These are phyloP conservation scores for Symbiodinium pilosum DNA, from an alignment of 73 alveolate species.

Conservation along the genomic window DNA sequence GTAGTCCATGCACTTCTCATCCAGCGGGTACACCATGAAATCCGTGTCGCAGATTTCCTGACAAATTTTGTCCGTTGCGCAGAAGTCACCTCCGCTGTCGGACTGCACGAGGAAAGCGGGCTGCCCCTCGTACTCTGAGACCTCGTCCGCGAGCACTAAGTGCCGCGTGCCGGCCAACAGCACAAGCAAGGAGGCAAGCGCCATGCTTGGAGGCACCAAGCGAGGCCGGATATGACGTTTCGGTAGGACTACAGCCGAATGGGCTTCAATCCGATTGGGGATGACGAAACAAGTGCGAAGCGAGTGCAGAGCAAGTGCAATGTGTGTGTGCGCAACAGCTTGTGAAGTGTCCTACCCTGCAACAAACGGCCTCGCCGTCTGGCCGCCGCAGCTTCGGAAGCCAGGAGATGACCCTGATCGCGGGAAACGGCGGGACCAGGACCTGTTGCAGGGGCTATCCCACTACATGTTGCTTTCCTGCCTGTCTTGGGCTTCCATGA, in stretches of 20 bases:
- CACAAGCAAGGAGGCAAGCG: not conserved
- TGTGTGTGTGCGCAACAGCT: no score
- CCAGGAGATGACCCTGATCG: constrained; percentile 89
- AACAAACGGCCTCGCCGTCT: constrained; percentile 90
- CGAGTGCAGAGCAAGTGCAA: no score
- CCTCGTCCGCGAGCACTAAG: not conserved
- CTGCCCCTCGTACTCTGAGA: not conserved
- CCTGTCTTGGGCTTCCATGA: no score
- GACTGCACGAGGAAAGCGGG: not conserved
- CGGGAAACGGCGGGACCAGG: constrained; percentile 84
- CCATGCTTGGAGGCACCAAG: constrained; percentile 3
- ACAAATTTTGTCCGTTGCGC: not conserved
- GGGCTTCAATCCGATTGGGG: no score
- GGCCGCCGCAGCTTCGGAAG: constrained; percentile 95
- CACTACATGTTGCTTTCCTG: no score
- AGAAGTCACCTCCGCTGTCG: not conserved
- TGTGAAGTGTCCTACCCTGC: not conserved
- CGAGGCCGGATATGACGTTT: not conserved
- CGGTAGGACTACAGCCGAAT: constrained; percentile 4
- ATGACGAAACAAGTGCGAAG: no score
- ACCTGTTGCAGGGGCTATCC: not conserved
- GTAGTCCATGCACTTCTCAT: not conserved
- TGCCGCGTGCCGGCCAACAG: not conserved
- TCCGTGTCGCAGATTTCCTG: not conserved
- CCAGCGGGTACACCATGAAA: constrained; percentile 8